These are phyloP conservation scores for Hyaloscypha finlandica DNA, from an alignment of 495 filamentous ascomycete species.

Conservation along the genomic window DNA sequence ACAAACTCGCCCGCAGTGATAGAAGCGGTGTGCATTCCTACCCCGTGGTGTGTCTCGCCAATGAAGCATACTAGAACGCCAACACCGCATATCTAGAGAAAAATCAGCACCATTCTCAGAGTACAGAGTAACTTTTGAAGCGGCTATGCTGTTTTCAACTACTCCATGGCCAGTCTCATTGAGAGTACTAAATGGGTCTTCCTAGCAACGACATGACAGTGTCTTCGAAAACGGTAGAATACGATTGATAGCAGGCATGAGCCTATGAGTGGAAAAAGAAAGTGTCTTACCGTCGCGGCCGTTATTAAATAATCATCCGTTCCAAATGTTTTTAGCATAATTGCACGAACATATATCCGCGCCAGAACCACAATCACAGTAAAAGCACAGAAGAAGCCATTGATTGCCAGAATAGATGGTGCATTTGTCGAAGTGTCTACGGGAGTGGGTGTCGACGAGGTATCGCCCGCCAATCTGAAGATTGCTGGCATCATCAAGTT, in stretches of 20 bases:
- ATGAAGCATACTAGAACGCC: conserved; percentile 24
- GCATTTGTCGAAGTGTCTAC: conserved; percentile 10
- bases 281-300: conserved; percentile 32
- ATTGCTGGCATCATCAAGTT: conserved; percentile 5
- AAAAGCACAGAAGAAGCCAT: conserved; percentile 20
- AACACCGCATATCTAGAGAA: conserved; percentile 14
- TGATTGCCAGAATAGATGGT: conserved; percentile 25
- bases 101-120: not conserved
- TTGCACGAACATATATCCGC: conserved; percentile 38
- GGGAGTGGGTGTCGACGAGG: not conserved
- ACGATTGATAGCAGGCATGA: not conserved
- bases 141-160: no score
- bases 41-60: conserved; percentile 36
- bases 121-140: not conserved
- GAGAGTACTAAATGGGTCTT: conserved; percentile 23
- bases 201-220: no score
- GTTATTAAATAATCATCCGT: conserved; percentile 49
- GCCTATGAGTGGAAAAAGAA: not conserved
- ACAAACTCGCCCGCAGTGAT: conserved; percentile 31
- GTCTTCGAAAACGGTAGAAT: no score
- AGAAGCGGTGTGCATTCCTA: conserved; percentile 41
- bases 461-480: not conserved
- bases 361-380: conserved; percentile 9
- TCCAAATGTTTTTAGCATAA: conserved; percentile 39
- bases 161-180: not conserved